Evolutionary conservation across 2,329 filamentous ascomycete genomes (phyloP).

Genomic region (Tolypocladium ovalisporum): DNA sequence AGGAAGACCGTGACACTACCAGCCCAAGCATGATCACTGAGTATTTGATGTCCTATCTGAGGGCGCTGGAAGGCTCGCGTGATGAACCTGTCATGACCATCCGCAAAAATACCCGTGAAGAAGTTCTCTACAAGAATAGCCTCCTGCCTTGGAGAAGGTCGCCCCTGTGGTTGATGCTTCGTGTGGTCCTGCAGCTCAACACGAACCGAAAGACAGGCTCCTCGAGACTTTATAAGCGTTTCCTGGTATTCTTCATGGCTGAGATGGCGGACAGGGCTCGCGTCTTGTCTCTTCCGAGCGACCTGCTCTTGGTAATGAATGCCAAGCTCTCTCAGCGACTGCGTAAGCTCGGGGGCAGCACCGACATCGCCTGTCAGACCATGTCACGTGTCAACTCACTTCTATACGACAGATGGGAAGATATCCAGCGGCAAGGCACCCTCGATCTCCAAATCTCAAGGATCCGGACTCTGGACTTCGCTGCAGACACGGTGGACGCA

Average conservation of each 20-base stretch:
- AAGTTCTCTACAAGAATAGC: conserved; percentile 13
- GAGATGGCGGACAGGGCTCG: conserved; percentile 9
- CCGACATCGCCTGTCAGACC: too few species aligned
- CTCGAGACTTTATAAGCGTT: conserved; percentile 34
- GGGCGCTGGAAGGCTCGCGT: conserved; percentile 18
- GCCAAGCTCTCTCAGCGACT: conserved; percentile 33
- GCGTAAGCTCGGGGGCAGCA: conserved; percentile 17
- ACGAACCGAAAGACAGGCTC: neutral
- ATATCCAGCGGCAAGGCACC: neutral
- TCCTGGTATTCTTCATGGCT: conserved; percentile 35
- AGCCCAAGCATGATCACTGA: conserved; percentile 42
- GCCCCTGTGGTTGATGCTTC: conserved; percentile 5
- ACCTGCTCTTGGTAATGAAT: conserved; percentile 26
- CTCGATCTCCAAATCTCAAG: too few species aligned
- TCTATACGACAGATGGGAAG: neutral
- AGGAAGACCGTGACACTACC: conserved; percentile 36
- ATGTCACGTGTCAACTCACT: too few species aligned
- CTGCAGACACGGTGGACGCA: too few species aligned
- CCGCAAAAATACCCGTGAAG: conserved; percentile 42
- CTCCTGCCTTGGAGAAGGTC: conserved; percentile 1
- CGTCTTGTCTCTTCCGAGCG: conserved; percentile 5
- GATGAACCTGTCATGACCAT: conserved; percentile 18
- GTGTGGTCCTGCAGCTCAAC: conserved; percentile 4
- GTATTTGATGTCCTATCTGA: conserved; percentile 28
- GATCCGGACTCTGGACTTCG: neutral